These are phyloP conservation scores for Xerocomellus chrysenteron DNA, from an alignment of 768 basidiomycete species.

Conservation along the genomic window DNA sequence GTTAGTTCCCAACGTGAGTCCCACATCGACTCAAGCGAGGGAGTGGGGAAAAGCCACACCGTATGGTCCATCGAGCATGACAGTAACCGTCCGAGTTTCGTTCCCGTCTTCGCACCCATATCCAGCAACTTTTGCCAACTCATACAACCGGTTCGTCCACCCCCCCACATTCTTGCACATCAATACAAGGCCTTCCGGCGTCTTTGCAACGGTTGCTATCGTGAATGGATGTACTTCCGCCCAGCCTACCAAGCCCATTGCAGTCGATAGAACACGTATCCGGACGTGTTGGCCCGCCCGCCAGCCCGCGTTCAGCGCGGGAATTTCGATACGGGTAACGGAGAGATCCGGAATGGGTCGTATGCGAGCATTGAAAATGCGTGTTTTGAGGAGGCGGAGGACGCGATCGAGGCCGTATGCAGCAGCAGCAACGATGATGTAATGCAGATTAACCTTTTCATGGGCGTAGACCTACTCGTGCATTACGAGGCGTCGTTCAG, in stretches of 20 bases:
- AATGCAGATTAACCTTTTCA: constrained; percentile 35
- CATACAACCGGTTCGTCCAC: constrained; percentile 48
- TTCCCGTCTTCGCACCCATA: constrained; percentile 31
- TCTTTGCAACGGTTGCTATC: constrained; percentile 43
- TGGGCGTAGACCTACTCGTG: constrained; percentile 27
- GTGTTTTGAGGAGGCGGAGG: constrained; percentile 47
- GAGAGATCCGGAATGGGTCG: constrained; percentile 44
- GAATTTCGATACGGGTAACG: constrained; percentile 48
- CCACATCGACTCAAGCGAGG: background rate
- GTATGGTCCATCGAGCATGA: constrained; percentile 58
- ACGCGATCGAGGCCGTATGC: constrained; percentile 48
- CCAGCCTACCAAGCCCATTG: constrained; percentile 40
- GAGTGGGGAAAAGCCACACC: constrained; percentile 27
- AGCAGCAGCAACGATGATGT: constrained; percentile 38
- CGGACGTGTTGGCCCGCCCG: constrained; percentile 61
- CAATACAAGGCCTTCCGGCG: constrained; percentile 46
- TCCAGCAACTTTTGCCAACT: constrained; percentile 37
- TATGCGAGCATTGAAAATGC: constrained; percentile 43
- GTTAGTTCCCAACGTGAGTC: constrained; percentile 6
- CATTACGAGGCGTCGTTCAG: background rate
- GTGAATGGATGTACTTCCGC: constrained; percentile 54
- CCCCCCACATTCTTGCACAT: constrained; percentile 50
- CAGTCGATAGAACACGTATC: constrained; percentile 43
- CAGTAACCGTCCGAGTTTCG: constrained; percentile 30
- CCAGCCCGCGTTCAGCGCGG: constrained; percentile 50